Evolutionary conservation across 2,329 filamentous ascomycete genomes (phyloP).

Genomic region (Fusarium falciforme): DNA sequence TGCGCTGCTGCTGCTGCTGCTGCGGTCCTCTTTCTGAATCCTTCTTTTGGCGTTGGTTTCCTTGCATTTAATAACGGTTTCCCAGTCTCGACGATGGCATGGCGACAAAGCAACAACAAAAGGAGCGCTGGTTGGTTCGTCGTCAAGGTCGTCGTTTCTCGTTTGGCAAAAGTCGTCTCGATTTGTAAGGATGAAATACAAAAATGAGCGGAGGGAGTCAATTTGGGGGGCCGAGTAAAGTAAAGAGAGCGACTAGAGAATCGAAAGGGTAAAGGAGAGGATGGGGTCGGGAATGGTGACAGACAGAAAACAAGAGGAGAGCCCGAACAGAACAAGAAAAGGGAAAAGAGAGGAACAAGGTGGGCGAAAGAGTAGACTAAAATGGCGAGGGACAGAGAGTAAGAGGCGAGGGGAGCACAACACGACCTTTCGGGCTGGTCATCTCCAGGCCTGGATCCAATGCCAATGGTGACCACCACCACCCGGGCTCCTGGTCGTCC

Average conservation of each 20-base stretch:
- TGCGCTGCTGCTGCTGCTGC: background rate
- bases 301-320: slow-evolving; percentile 6
- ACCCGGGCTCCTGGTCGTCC: slow-evolving; percentile 7
- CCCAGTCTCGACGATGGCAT: slow-evolving; percentile 44
- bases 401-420: slow-evolving; percentile 9
- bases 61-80: slow-evolving; percentile 29
- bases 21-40: slow-evolving; percentile 1
- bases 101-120: slow-evolving; percentile 36
- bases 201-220: slow-evolving; percentile 24
- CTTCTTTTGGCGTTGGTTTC: slow-evolving; percentile 8
- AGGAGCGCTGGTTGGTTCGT: slow-evolving; percentile 35
- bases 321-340: slow-evolving; percentile 25
- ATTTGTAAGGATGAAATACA: background rate
- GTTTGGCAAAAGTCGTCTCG: slow-evolving; percentile 27
- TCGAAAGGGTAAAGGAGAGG: slow-evolving; percentile 24
- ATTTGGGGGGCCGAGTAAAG: background rate
- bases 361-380: slow-evolving; percentile 40
- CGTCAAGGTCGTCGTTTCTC: slow-evolving; percentile 35
- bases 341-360: slow-evolving; percentile 22
- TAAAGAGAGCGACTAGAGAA: slow-evolving; percentile 28
- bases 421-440: slow-evolving; percentile 15
- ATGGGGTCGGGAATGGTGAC: slow-evolving; percentile 26
- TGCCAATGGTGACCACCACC: slow-evolving; percentile 7
- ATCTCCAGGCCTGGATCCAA: slow-evolving; percentile 13
- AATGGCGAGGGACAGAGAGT: slow-evolving; percentile 14